Conservation (phyloP, 192 early-diverging fungal genomes). For the Jimgerdemannia flammicorona region DNA sequence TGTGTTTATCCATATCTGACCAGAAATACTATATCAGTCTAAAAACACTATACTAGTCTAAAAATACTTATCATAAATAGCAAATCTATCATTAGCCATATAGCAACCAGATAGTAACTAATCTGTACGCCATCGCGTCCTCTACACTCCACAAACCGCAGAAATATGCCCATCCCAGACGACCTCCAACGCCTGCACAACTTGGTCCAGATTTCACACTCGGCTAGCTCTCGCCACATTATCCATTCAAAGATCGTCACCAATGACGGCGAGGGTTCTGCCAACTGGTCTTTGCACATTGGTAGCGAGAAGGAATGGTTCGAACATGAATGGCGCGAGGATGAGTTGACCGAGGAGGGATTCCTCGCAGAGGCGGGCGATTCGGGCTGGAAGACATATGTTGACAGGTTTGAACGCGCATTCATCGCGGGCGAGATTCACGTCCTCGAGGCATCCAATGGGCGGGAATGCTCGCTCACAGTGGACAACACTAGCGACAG, state of each 20-base stretch:
- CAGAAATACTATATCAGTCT: too few relatives aligned
- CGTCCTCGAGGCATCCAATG: background rate
- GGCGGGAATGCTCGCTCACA: background rate
- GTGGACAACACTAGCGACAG: constrained; percentile 2
- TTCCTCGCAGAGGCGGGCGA: too few relatives aligned
- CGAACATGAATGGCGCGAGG: background rate
- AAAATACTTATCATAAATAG: too few relatives aligned
- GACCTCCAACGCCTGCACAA: background rate
- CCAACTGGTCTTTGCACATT: background rate
- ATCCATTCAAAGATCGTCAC: background rate
- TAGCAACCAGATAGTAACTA: too few relatives aligned
- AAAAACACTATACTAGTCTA: too few relatives aligned
- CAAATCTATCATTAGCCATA: too few relatives aligned
- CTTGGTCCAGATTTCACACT: constrained; percentile 3
- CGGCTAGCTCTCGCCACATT: background rate
- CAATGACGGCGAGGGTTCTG: background rate
- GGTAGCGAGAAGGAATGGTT: background rate
- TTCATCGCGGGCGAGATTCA: constrained; percentile 2
- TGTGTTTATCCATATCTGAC: too few relatives aligned
- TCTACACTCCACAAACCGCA: too few relatives aligned
- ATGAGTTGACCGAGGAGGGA: background rate
- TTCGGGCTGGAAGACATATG: background rate
- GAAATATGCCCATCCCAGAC: background rate
- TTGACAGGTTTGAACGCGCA: background rate
- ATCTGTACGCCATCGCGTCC: too few relatives aligned